These are phyloP conservation scores for Coemansia sp. DNA, from an alignment of 371 early-diverging fungal genomes.

Conservation along the genomic window DNA sequence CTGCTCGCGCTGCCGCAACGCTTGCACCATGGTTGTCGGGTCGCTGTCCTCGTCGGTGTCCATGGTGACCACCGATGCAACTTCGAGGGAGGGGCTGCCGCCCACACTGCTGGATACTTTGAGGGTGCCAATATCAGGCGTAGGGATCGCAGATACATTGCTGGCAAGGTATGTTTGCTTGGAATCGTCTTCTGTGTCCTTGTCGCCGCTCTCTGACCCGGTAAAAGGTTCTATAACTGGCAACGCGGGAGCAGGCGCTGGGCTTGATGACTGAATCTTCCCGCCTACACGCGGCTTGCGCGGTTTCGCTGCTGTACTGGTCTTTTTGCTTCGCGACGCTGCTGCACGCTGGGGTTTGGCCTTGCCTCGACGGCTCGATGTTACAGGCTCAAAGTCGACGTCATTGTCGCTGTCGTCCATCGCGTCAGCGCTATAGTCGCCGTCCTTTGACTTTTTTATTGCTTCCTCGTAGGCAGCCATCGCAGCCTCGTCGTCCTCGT, in stretches of 20 bases:
- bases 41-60: constrained; percentile 9
- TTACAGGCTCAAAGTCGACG: constrained; percentile 29
- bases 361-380: constrained; percentile 6
- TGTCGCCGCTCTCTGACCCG: neutral
- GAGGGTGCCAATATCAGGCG: constrained; percentile 42
- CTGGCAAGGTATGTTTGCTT: neutral
- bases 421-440: neutral
- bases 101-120: constrained; percentile 16
- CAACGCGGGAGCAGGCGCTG: neutral
- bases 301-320: constrained; percentile 10
- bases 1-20: constrained; percentile 58
- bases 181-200: constrained; percentile 26
- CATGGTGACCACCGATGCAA: constrained; percentile 4
- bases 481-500: constrained; percentile 47
- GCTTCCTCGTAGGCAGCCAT: constrained; percentile 48
- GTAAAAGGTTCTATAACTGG: too few species aligned
- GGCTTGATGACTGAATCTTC: neutral
- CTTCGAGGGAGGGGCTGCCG: constrained; percentile 16
- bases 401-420: constrained; percentile 15
- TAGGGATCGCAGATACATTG: constrained; percentile 24
- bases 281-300: constrained; percentile 25
- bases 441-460: constrained; percentile 11
- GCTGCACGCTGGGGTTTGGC: constrained; percentile 8
- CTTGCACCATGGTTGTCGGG: constrained; percentile 8
- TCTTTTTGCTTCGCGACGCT: constrained; percentile 1